Base-by-base conservation (phyloP, 2,329 filamentous ascomycete species). In the Beauveria varroae region DNA sequence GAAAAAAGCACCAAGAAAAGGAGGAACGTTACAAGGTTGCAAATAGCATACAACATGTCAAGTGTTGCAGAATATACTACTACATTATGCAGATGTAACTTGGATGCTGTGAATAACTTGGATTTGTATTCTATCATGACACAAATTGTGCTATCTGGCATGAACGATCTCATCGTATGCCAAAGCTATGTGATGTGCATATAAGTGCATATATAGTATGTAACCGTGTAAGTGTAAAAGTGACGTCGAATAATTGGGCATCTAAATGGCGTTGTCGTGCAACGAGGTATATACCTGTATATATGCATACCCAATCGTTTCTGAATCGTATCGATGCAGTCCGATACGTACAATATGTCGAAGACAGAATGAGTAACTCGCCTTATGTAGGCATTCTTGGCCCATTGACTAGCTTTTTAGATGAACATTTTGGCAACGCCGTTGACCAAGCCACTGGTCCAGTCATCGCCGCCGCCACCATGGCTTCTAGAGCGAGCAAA, bases 351-450 rank as follows among this genome's bases (percentile, higher is more conserved):
- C 55, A 41, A 8, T 5, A 20, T 47, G 18, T 8, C n/a, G 40
- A 37, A 28, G 49, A 54, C 53, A 20, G 44, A 47, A 43, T 16
- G 16, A 18, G 47, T 24, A 16, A 41, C 14, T 26, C 2, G 37
- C 7, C 24, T 37, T 28, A n/a, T 34, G 6, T n/a, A 49, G 8
- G 41, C 14, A 57, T 37, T 37, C 34, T 37, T 37, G n/a, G 12
- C 5, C 18, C 12, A 9, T n/a, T 1, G 20, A 9, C 14, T n/a
- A 20, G 26, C 49, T 44, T 24, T 49, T 68, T 68, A 78, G 56
- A 76, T 75, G 65, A 79, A 80, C 66, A 77, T 74, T 67, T 75
- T 78, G 55, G 75, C 74, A 51, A 79, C 70, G 40, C 70, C 70
- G 49, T 68, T 69, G 58, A 79, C 69, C 4, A 67, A 65, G 3